These are phyloP conservation scores for Gracilaria gracilis DNA, from an alignment of 23 red algal species.

Conservation along the genomic window DNA sequence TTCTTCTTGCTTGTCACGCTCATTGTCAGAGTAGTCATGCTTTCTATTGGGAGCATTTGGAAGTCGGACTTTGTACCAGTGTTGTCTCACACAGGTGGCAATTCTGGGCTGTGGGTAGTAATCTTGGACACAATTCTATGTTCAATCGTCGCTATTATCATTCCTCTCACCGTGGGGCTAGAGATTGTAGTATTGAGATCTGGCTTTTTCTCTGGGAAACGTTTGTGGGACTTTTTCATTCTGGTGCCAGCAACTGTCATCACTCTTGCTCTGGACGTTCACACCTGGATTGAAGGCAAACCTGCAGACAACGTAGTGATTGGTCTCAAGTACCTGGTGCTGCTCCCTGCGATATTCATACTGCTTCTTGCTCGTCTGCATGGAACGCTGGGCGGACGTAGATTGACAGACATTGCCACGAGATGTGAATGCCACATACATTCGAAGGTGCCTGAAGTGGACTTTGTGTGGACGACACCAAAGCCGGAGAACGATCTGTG, in stretches of 20 bases:
- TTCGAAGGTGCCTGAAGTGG: conserved; percentile 39
- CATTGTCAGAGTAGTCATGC: conserved; percentile 27
- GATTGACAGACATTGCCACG: background rate
- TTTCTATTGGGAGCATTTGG: conserved; percentile 36
- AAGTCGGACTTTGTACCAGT: conserved; percentile 4
- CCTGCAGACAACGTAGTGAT: conserved; percentile 7
- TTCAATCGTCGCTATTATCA: background rate
- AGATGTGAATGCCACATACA: conserved; percentile 3
- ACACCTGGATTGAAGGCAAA: background rate
- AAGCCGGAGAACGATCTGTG: conserved; percentile 55
- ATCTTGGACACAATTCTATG: conserved; percentile 26
- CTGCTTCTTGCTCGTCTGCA: conserved; percentile 50
- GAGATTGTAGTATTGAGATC: conserved; percentile 29
- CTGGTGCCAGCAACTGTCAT: conserved; percentile 32
- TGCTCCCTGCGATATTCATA: conserved; percentile 39
- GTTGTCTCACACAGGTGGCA: background rate
- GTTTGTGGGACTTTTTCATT: conserved; percentile 47
- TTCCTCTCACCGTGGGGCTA: conserved; percentile 32
- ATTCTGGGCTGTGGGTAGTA: conserved; percentile 24
- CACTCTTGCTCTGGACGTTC: conserved; percentile 20
- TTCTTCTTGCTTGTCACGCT: conserved; percentile 52
- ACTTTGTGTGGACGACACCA: conserved; percentile 81
- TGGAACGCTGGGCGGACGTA: conserved; percentile 41
- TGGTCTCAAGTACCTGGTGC: conserved; percentile 22
- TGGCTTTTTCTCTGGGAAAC: conserved; percentile 25